Evolutionary conservation across 2,329 filamentous ascomycete species (phyloP).

Genomic region (Aspergillus calidoustus): DNA sequence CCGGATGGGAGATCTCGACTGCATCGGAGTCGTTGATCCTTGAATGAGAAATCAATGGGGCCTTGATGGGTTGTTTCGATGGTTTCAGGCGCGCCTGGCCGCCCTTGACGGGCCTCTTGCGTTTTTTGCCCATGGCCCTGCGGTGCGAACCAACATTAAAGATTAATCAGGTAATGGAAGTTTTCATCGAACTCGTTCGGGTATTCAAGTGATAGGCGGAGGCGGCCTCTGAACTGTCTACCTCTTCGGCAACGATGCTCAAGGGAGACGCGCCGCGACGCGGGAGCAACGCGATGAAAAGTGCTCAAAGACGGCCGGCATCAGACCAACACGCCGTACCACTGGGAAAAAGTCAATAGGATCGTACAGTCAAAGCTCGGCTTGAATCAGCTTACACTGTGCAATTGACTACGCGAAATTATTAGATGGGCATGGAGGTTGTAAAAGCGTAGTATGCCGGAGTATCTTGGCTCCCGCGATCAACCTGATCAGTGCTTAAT

Average conservation of each 20-base stretch:
- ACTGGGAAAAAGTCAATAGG: not conserved
- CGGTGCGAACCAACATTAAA: not conserved
- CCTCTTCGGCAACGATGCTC: too few species aligned
- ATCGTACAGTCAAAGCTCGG: not conserved
- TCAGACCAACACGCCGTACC: not conserved
- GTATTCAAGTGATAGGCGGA: not conserved
- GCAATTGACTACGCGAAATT: not conserved
- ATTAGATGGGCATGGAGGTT: not conserved
- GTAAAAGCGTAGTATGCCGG: not conserved
- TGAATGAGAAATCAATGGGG: constrained; percentile 23
- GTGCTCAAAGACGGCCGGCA: not conserved
- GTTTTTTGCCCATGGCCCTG: constrained; percentile 33
- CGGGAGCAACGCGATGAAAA: constrained; percentile 4
- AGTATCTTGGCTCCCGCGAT: not conserved
- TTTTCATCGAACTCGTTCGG: not conserved
- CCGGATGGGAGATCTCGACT: constrained; percentile 54
- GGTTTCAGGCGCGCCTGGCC: constrained; percentile 17
- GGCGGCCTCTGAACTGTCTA: too few species aligned
- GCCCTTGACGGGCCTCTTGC: constrained; percentile 46
- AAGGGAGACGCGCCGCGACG: not conserved
- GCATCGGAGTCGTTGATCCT: constrained; percentile 20
- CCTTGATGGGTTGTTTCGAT: constrained; percentile 34
- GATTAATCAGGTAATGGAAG: too few species aligned
- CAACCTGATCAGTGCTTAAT: not conserved
- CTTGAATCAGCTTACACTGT: not conserved